Percentiles rank a stretch among this genome's conserved stretches.
Evolutionary conservation across 2,329 filamentous ascomycete genomes (phyloP).

Genomic region (Exophiala mesophila): DNA sequence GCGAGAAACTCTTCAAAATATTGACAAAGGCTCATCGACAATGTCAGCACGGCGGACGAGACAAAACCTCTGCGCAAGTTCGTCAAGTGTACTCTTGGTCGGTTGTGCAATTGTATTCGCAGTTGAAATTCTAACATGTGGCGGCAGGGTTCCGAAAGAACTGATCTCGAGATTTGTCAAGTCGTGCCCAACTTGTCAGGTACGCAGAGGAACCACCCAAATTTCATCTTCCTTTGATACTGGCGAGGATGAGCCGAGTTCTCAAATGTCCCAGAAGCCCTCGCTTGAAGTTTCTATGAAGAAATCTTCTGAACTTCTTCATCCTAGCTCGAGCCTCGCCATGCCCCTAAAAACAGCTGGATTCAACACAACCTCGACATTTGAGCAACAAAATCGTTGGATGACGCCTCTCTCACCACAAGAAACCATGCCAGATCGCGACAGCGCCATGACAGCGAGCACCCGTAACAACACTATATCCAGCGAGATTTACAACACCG

Average conservation of each 20-base stretch:
- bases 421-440: neutral
- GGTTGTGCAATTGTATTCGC: constrained; percentile 10
- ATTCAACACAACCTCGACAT: constrained; percentile 18
- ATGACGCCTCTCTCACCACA: constrained; percentile 22
- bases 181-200: constrained; percentile 47
- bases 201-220: constrained; percentile 38
- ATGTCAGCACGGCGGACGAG: constrained; percentile 49
- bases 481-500: constrained; percentile 14
- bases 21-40: constrained; percentile 47
- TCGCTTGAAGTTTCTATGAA: neutral
- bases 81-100: constrained; percentile 49
- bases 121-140: constrained; percentile 5
- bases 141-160: constrained; percentile 46
- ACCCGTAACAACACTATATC: constrained; percentile 3
- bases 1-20: constrained; percentile 49
- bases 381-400: constrained; percentile 26
- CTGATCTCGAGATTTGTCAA: constrained; percentile 50
- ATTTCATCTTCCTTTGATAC: constrained; percentile 11
- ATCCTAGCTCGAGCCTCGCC: neutral
- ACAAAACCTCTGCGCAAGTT: constrained; percentile 50
- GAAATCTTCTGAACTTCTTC: neutral
- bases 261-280: neutral
- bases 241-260: constrained; percentile 9
- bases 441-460: neutral
- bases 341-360: constrained; percentile 17